Percentiles rank a stretch among this genome's conserved stretches.
Evolutionary conservation across 2,329 filamentous ascomycete genomes (phyloP).

Genomic region (Botrytis cinerea): DNA sequence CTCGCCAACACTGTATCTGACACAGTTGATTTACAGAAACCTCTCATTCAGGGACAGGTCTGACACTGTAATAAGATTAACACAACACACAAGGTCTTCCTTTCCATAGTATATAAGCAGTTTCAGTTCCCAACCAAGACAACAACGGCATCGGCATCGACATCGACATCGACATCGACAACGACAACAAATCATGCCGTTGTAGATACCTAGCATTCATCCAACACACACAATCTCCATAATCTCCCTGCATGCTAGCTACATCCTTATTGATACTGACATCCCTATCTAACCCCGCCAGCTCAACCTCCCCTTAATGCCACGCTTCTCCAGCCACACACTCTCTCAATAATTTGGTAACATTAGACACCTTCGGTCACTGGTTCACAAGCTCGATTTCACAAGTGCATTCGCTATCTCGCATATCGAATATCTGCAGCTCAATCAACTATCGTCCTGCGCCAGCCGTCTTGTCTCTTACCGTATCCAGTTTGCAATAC

Average conservation of each 20-base stretch:
- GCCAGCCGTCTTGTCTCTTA: neutral
- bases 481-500: neutral
- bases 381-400: neutral
- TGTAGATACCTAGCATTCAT: neutral
- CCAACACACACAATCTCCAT: conserved; percentile 1
- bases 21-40: neutral
- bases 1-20: neutral
- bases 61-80: neutral
- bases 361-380: neutral
- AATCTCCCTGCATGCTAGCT: neutral
- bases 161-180: neutral
- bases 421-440: conserved; percentile 2
- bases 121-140: neutral
- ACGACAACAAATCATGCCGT: neutral
- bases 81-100: neutral
- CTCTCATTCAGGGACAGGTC: neutral
- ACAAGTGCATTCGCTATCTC: neutral
- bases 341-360: neutral
- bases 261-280: neutral
- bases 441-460: neutral
- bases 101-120: neutral
- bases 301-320: neutral
- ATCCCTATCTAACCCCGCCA: conserved; percentile 10
- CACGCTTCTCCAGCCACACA: conserved; percentile 19
- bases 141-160: neutral